Conservation (phyloP, 345 rosid species). For the Moricandia moricandioides region DNA sequence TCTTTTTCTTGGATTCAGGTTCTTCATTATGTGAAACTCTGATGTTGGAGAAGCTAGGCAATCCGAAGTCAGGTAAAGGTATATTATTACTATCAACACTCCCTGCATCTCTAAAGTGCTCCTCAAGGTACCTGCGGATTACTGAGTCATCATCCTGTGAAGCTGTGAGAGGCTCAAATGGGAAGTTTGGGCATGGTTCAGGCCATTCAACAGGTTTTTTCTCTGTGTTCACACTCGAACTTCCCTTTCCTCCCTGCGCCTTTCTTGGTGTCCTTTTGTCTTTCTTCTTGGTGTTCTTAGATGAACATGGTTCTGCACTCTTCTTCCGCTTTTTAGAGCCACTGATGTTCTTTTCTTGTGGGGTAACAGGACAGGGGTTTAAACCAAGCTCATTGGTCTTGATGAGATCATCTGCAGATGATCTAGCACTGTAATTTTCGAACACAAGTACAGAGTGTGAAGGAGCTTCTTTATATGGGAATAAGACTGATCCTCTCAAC, state of each 20-base stretch:
- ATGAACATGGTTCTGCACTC: background rate
- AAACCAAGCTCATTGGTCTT: slow-evolving; percentile 16
- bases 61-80: slow-evolving; percentile 41
- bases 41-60: slow-evolving; percentile 36
- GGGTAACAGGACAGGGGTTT: background rate
- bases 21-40: slow-evolving; percentile 28
- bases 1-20: slow-evolving; percentile 8
- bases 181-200: slow-evolving; percentile 45
- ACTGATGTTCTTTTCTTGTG: slow-evolving; percentile 15
- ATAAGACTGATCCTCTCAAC: slow-evolving; percentile 20
- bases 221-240: background rate
- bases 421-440: slow-evolving; percentile 14
- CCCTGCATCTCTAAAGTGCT: slow-evolving; percentile 29
- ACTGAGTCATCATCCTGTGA: slow-evolving; percentile 40
- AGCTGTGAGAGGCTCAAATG: slow-evolving; percentile 52
- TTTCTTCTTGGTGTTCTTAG: slow-evolving; percentile 21
- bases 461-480: slow-evolving; percentile 26
- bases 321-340: slow-evolving; percentile 11
- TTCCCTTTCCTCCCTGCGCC: background rate
- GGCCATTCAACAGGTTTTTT: slow-evolving; percentile 35
- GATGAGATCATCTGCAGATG: slow-evolving; percentile 19
- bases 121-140: slow-evolving; percentile 43
- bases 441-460: slow-evolving; percentile 28
- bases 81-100: slow-evolving; percentile 20
- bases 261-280: slow-evolving; percentile 13